A percentile compares a stretch with the other conserved stretches of the same genome.
Conservation (phyloP, 345 rosid species). For the Ricinus communis region DNA sequence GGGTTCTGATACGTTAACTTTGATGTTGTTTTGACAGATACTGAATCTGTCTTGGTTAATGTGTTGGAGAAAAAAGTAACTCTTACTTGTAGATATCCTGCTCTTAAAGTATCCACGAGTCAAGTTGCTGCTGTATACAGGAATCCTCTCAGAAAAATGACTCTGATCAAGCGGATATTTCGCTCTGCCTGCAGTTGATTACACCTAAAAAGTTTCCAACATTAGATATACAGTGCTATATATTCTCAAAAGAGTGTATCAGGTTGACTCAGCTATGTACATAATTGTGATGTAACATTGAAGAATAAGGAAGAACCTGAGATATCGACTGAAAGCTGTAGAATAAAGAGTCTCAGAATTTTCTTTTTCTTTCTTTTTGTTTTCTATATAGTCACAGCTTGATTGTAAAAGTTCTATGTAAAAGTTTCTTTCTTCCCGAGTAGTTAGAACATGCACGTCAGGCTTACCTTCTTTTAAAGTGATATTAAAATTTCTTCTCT, state of each 20-base stretch:
- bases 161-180: conserved; percentile 52
- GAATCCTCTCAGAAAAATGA: conserved; percentile 48
- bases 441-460: not conserved
- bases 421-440: not conserved
- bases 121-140: conserved; percentile 34
- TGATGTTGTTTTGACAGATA: conserved; percentile 41
- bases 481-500: not conserved
- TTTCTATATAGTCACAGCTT: too few species aligned
- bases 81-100: conserved; percentile 60
- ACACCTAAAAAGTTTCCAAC: not conserved
- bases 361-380: not conserved
- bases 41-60: conserved; percentile 66
- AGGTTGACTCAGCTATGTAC: conserved; percentile 10
- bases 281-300: conserved; percentile 1
- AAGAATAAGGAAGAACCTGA: conserved; percentile 1
- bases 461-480: not conserved
- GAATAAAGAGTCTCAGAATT: not conserved
- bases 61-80: conserved; percentile 75
- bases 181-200: conserved; percentile 36
- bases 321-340: conserved; percentile 1
- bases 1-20: not conserved
- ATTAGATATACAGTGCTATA: not conserved
- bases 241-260: not conserved
- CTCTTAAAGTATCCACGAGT: conserved; percentile 28
- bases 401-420: not conserved